A percentile compares a stretch with the other conserved stretches of the same genome.
phyloP scores from a whole-genome alignment of 257 asterid species.

The Cordia subcordata region DNA sequence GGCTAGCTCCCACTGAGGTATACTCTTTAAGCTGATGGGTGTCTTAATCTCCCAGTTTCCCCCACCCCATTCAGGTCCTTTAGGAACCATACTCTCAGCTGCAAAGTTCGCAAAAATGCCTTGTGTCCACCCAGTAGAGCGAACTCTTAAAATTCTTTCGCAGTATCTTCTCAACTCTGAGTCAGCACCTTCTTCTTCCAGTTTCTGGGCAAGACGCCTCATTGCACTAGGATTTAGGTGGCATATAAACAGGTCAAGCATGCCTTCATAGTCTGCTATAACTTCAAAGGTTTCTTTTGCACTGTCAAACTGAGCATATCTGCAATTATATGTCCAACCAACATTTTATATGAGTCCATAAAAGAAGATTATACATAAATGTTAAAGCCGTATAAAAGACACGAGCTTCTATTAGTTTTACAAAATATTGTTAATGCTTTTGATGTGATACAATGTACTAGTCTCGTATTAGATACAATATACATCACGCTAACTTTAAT shows the following conservation, averaged over 20 bases:
- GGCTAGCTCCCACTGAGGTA: conserved; percentile 99
- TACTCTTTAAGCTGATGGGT: conserved; percentile 80
- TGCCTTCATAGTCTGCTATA: conserved; percentile 87
- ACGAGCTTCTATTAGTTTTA: background rate
- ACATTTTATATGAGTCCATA: conserved; percentile 13
- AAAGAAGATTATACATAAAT: conserved; percentile 2
- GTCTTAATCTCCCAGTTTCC: conserved; percentile 99
- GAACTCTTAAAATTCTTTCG: conserved; percentile 91
- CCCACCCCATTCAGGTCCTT: conserved; percentile 99
- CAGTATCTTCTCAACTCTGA: conserved; percentile 94
- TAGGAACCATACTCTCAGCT: conserved; percentile 99
- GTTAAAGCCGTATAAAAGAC: background rate
- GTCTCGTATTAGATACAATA: too few species aligned
- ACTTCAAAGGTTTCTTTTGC: conserved; percentile 99
- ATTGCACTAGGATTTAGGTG: conserved; percentile 99
- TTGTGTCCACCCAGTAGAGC: conserved; percentile 99
- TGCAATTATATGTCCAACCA: conserved; percentile 37
- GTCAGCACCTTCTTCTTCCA: conserved; percentile 86
- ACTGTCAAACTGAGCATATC: conserved; percentile 95
- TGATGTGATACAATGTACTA: too few species aligned
- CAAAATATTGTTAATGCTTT: too few species aligned
- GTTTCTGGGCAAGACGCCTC: conserved; percentile 93
- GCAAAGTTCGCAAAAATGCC: conserved; percentile 98
- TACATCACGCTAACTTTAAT: too few species aligned
- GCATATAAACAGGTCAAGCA: conserved; percentile 95